These are phyloP conservation scores for Guyanaporus albipodus DNA, from an alignment of 768 basidiomycete species.

Conservation along the genomic window DNA sequence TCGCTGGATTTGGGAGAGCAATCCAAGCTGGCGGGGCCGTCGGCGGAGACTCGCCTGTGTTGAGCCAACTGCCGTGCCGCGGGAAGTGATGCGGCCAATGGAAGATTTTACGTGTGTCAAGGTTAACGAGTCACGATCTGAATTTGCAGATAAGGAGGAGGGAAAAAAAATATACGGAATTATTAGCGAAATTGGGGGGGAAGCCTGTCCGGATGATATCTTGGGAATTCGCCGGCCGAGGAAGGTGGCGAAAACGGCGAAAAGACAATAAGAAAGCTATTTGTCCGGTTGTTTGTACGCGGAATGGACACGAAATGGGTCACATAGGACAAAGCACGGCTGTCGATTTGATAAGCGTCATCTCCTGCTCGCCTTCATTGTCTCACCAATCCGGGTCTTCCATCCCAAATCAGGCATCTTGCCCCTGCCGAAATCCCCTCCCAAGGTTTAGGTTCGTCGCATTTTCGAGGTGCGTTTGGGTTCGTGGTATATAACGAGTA, in stretches of 20 bases:
- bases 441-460: conserved; percentile 33
- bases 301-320: conserved; percentile 40
- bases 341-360: conserved; percentile 32
- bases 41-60: conserved; percentile 26
- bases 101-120: conserved; percentile 29
- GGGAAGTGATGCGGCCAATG: conserved; percentile 28
- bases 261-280: conserved; percentile 47
- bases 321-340: conserved; percentile 28
- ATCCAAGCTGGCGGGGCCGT: conserved; percentile 24
- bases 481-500: conserved; percentile 50
- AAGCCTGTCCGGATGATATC: conserved; percentile 17
- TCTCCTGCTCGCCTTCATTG: conserved; percentile 30
- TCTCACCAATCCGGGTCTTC: conserved; percentile 29
- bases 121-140: conserved; percentile 32
- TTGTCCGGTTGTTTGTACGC: conserved; percentile 38
- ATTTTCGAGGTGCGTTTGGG: conserved; percentile 31
- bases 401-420: conserved; percentile 17
- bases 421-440: conserved; percentile 18
- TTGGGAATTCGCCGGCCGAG: conserved; percentile 37
- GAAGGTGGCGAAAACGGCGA: conserved; percentile 25
- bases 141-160: conserved; percentile 30
- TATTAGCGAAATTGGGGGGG: conserved; percentile 26
- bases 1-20: conserved; percentile 6
- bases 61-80: conserved; percentile 22
- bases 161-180: conserved; percentile 29